Base-by-base conservation (phyloP, 2,329 filamentous ascomycete species). In the Neonectria punicea region DNA sequence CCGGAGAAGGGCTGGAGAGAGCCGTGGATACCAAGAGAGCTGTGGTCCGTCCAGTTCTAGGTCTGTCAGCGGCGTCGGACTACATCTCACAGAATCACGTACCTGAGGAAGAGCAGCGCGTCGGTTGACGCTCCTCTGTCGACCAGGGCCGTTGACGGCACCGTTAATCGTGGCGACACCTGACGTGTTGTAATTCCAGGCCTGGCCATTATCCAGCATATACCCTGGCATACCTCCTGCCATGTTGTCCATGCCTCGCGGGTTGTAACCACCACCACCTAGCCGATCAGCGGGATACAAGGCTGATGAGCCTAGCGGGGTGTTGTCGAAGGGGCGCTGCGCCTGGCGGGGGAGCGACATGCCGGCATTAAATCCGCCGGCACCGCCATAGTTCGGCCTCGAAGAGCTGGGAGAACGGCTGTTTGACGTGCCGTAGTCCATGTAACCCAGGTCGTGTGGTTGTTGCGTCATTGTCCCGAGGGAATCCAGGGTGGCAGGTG, bases 301-400 rank as follows among this genome's bases (percentile, higher is more conserved):
- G 63, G 88, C 88, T 54, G 89, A 86, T 0, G 82, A 82, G 46
- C 79, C 80, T 76, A 93, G 86, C 61, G 89, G 88, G 66, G 86
- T 88, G 76, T 97, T 88, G 76, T 97, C 93, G 77, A 94, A 93
- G 71, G 92, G 92, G 73, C 93, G 88, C 72, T 93, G 94, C 47
- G 89, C 84, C 77, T 83, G 81, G 30, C 81, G 76, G 13, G 81
- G 81, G 13, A 83, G 76, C 8, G 81, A 82, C 49, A 83, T 70
- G 30, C 80, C 80, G 14, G 76, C 77, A 82, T 63, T 86, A 84
- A 84, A 90, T 83, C 86, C 79, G 83, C 74, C 68, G 73, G 70
- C 64, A 39, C 70, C 75, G 46, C 61, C 80, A 68, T 86, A 87
- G 61, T 83, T 85, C 66, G 92, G 92, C 77, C 85, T 80, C 55